Conservation (phyloP, 2,329 filamentous ascomycete genomes). For the Claviceps digitariae region DNA sequence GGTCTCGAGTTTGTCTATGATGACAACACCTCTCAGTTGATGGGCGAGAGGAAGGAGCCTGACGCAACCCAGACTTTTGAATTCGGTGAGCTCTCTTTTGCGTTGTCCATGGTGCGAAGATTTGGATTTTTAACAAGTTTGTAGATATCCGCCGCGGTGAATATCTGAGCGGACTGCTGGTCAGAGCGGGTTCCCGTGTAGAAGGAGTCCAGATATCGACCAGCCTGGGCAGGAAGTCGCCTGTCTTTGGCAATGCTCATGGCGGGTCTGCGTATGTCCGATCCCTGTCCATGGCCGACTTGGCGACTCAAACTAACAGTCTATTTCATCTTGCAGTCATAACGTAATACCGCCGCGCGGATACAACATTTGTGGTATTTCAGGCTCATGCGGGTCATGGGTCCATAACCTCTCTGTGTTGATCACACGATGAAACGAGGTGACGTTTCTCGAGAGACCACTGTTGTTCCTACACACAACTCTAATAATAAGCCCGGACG, state of each 20-base stretch:
- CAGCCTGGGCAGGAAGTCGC: constrained; percentile 73
- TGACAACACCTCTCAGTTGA: constrained; percentile 68
- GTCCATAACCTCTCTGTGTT: constrained; percentile 78
- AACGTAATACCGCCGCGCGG: constrained; percentile 80
- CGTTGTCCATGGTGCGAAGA: neutral
- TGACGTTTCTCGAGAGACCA: neutral
- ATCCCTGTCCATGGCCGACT: neutral
- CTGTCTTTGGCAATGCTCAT: constrained; percentile 66
- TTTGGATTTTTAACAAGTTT: constrained; percentile 1
- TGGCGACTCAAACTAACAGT: neutral
- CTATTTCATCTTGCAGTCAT: constrained; percentile 42
- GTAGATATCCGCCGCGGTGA: constrained; percentile 76
- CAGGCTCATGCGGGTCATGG: constrained; percentile 69
- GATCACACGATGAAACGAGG: constrained; percentile 26
- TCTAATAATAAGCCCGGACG: neutral
- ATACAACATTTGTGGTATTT: constrained; percentile 77
- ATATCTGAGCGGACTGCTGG: constrained; percentile 71
- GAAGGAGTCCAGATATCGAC: constrained; percentile 86
- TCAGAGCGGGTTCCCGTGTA: constrained; percentile 70
- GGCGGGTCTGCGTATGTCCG: constrained; percentile 68
- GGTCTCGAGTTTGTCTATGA: constrained; percentile 92
- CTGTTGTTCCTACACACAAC: neutral
- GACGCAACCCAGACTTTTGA: constrained; percentile 60
- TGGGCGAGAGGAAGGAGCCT: constrained; percentile 68
- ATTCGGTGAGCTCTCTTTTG: constrained; percentile 44